These are phyloP conservation scores for Auriscalpium orientale DNA, from an alignment of 768 basidiomycete genomes.

Conservation along the genomic window DNA sequence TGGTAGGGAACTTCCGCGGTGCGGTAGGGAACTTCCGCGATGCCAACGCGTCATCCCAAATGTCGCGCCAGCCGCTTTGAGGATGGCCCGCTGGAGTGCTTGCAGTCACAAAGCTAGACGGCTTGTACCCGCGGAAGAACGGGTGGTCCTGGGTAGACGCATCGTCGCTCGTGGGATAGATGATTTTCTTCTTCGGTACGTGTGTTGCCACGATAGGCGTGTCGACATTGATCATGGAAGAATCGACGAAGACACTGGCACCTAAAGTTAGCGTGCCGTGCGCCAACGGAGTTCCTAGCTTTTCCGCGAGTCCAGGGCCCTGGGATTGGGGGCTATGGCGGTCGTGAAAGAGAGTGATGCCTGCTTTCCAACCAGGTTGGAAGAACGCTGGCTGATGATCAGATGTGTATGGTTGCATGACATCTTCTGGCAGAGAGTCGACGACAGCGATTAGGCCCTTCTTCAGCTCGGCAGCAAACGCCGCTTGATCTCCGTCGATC, in stretches of 20 bases:
- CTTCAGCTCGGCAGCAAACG: slow-evolving; percentile 6
- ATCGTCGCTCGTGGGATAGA: not conserved
- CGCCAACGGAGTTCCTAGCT: slow-evolving; percentile 7
- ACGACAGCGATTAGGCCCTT: slow-evolving; percentile 12
- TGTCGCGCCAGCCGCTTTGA: not conserved
- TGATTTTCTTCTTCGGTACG: slow-evolving; percentile 1
- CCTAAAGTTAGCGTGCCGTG: slow-evolving; percentile 12
- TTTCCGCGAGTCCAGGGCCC: slow-evolving; percentile 9
- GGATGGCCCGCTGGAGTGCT: not conserved
- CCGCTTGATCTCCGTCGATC: slow-evolving; percentile 1
- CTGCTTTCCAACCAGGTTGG: slow-evolving; percentile 8
- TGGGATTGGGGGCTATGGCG: slow-evolving; percentile 1
- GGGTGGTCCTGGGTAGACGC: slow-evolving; percentile 10
- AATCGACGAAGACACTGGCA: slow-evolving; percentile 8
- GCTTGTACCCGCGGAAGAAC: slow-evolving; percentile 7
- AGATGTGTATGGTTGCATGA: slow-evolving; percentile 14
- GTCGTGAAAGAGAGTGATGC: slow-evolving; percentile 12
- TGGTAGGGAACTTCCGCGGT: not conserved
- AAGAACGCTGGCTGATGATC: slow-evolving; percentile 3
- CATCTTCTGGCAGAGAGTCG: slow-evolving; percentile 11
- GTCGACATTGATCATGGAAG: slow-evolving; percentile 11
- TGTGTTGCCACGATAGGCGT: not conserved
- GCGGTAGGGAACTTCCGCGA: not conserved
- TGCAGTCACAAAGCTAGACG: not conserved
- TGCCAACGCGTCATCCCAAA: not conserved